Evolutionary conservation across 2,329 filamentous ascomycete species (phyloP).

Genomic region (Beauveria rudraprayagi): DNA sequence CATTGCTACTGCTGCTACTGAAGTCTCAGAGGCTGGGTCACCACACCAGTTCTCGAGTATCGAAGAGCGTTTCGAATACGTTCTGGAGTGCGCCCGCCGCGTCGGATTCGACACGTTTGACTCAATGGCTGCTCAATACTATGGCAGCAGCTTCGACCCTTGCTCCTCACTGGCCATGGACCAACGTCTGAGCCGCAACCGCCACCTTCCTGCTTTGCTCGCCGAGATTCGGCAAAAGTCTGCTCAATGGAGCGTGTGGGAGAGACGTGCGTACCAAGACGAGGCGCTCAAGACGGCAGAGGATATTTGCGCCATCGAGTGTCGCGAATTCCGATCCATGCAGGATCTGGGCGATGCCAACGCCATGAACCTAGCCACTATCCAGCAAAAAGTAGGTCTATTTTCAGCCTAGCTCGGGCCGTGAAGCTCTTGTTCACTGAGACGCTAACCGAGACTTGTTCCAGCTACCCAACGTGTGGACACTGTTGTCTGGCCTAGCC

Average conservation of each 20-base stretch:
- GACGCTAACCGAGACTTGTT: conserved; percentile 9
- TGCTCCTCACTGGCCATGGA: conserved; percentile 13
- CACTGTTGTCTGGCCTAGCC: conserved; percentile 10
- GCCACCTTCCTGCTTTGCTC: conserved; percentile 12
- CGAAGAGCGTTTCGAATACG: conserved; percentile 13
- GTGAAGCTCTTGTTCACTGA: not conserved
- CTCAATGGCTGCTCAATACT: conserved; percentile 13
- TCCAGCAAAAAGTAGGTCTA: conserved; percentile 11
- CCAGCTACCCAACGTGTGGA: conserved; percentile 12
- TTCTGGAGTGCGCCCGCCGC: conserved; percentile 12
- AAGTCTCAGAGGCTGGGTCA: conserved; percentile 3
- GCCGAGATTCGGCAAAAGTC: conserved; percentile 11
- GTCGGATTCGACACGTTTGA: conserved; percentile 14
- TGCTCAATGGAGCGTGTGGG: conserved; percentile 18
- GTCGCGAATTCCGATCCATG: conserved; percentile 8
- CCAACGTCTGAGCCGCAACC: conserved; percentile 15
- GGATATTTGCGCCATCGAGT: conserved; percentile 11
- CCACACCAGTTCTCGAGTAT: conserved; percentile 7
- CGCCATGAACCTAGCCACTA: conserved; percentile 6
- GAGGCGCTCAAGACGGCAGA: conserved; percentile 21
- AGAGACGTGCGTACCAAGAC: conserved; percentile 20
- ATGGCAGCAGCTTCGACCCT: conserved; percentile 12
- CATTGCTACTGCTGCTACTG: conserved; percentile 9
- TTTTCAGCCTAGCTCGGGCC: not conserved
- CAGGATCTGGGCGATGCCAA: conserved; percentile 1